A percentile compares a stretch with the other conserved stretches of the same genome.
phyloP scores from a whole-genome alignment of 148 eudicot species.

The Suaeda aralocaspica region DNA sequence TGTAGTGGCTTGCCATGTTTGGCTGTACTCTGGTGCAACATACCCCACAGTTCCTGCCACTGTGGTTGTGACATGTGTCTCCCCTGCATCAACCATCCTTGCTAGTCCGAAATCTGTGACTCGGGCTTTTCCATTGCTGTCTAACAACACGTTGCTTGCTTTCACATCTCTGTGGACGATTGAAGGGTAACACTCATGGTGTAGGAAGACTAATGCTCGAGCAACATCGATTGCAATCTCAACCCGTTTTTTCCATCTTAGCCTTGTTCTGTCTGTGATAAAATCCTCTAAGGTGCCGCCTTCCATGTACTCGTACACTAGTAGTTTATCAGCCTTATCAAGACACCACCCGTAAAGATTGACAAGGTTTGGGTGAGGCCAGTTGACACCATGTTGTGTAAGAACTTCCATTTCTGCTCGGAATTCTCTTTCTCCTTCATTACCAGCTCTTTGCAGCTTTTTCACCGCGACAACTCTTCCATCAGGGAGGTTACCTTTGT shows the following conservation, averaged over 20 bases:
- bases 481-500: conserved; percentile 71
- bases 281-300: conserved; percentile 84
- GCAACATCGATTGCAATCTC: conserved; percentile 69
- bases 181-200: conserved; percentile 78
- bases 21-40: conserved; percentile 92
- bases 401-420: conserved; percentile 89
- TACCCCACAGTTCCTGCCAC: conserved; percentile 96
- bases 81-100: conserved; percentile 63
- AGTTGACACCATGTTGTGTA: conserved; percentile 56
- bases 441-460: conserved; percentile 71
- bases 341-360: conserved; percentile 95
- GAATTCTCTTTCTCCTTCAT: conserved; percentile 84
- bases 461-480: conserved; percentile 88
- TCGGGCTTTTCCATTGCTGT: conserved; percentile 60
- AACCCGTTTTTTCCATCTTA: conserved; percentile 54
- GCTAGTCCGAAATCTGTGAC: conserved; percentile 95
- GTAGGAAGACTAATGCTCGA: conserved; percentile 71
- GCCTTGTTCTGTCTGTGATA: conserved; percentile 42
- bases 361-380: conserved; percentile 97
- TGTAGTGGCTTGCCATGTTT: conserved; percentile 94
- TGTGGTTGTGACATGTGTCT: conserved; percentile 79
- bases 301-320: conserved; percentile 92
- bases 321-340: conserved; percentile 62
- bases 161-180: conserved; percentile 92
- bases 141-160: conserved; percentile 87